phyloP scores from a whole-genome alignment of 2,329 filamentous ascomycete species.

The Kalaharituber pfeilii region DNA sequence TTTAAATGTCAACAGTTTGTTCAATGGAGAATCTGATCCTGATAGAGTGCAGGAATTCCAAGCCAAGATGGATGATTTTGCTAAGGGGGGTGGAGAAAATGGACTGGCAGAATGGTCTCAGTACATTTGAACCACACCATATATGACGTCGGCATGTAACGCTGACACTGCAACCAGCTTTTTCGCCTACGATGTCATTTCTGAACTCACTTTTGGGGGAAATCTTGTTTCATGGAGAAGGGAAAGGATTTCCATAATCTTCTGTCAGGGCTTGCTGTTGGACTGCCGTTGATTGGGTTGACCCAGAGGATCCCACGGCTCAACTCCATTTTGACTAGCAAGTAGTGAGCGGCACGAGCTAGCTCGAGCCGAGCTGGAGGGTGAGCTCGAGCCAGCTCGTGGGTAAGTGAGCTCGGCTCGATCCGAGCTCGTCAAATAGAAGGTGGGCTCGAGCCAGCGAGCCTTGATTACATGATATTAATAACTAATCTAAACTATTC shows the following conservation, averaged over 20 bases:
- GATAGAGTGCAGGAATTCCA: background rate
- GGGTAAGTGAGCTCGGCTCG: too few species aligned
- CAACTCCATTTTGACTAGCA: constrained; percentile 7
- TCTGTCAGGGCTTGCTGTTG: constrained; percentile 21
- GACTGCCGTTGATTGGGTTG: constrained; percentile 12
- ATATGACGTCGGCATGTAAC: too few species aligned
- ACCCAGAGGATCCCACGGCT: constrained; percentile 9
- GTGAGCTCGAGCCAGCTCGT: too few species aligned
- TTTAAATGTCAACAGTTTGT: background rate
- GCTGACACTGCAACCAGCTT: too few species aligned
- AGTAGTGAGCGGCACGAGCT: too few species aligned
- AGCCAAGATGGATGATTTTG: background rate
- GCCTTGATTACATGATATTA: too few species aligned
- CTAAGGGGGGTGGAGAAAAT: background rate
- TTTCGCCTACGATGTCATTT: constrained; percentile 26
- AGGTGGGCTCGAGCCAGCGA: too few species aligned
- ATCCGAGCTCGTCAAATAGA: too few species aligned
- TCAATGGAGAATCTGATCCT: background rate
- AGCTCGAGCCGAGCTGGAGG: too few species aligned
- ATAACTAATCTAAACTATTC: too few species aligned
- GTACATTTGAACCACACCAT: background rate
- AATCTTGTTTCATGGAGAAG: constrained; percentile 25
- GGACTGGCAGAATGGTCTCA: background rate
- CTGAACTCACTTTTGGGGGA: constrained; percentile 26
- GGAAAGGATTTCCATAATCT: constrained; percentile 25